Evolutionary conservation across 2,329 filamentous ascomycete genomes (phyloP).

Genomic region (Berkeleyomyces rouxiae): DNA sequence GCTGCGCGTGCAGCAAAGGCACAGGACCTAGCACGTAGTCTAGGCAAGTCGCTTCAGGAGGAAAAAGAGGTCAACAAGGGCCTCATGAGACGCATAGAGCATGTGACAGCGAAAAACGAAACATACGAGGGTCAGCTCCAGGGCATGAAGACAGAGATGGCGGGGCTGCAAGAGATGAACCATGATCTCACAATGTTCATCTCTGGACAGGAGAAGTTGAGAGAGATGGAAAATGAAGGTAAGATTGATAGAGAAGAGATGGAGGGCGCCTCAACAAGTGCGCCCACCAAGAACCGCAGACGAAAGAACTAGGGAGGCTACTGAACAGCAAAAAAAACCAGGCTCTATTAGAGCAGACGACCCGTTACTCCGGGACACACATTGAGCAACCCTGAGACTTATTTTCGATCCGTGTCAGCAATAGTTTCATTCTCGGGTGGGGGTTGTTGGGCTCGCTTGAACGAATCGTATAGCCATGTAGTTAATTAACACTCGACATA

Average conservation of each 20-base stretch:
- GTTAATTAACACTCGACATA: too few relatives aligned
- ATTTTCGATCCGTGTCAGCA: too few relatives aligned
- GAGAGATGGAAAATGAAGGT: slow-evolving; percentile 47
- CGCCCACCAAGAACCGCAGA: slow-evolving; percentile 41
- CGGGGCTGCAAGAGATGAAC: slow-evolving; percentile 70
- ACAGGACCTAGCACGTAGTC: slow-evolving; percentile 54
- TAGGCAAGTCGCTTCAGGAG: slow-evolving; percentile 64
- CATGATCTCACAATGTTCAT: slow-evolving; percentile 79
- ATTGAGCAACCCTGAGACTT: too few relatives aligned
- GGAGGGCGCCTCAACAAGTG: slow-evolving; percentile 52
- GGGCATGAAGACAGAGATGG: slow-evolving; percentile 43
- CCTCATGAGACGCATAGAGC: slow-evolving; percentile 65
- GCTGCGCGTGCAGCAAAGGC: slow-evolving; percentile 53
- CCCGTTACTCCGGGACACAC: neutral
- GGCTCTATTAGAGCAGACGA: neutral
- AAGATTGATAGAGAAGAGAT: slow-evolving; percentile 51
- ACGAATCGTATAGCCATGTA: too few relatives aligned
- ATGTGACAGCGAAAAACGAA: slow-evolving; percentile 48
- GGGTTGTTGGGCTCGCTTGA: too few relatives aligned
- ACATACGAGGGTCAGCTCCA: slow-evolving; percentile 39
- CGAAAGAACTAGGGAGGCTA: slow-evolving; percentile 24
- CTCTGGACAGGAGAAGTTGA: slow-evolving; percentile 64
- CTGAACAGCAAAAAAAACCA: too few relatives aligned
- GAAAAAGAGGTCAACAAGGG: slow-evolving; percentile 74
- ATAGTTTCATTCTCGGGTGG: too few relatives aligned